These are phyloP conservation scores for Gyrodon lividus DNA, from an alignment of 768 basidiomycete species.

Conservation along the genomic window DNA sequence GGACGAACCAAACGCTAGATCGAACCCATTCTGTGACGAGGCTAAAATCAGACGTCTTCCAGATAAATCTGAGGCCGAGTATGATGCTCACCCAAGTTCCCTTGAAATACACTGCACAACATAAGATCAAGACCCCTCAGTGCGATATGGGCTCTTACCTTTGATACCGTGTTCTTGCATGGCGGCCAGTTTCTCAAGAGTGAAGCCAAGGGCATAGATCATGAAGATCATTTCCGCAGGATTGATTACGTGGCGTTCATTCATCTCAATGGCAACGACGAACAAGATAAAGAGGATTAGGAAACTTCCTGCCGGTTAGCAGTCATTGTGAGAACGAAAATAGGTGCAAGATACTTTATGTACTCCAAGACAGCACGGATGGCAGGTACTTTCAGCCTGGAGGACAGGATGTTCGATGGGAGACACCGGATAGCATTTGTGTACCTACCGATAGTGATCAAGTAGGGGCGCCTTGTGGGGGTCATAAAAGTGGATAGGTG, in stretches of 20 bases:
- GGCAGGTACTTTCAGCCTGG: slow-evolving; percentile 87
- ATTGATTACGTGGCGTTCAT: slow-evolving; percentile 61
- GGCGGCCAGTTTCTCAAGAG: slow-evolving; percentile 88
- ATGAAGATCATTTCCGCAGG: slow-evolving; percentile 72
- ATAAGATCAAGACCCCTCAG: slow-evolving; percentile 4
- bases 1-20: slow-evolving; percentile 77
- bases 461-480: slow-evolving; percentile 91
- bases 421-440: neutral
- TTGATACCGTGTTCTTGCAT: slow-evolving; percentile 95
- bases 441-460: slow-evolving; percentile 84
- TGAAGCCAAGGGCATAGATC: slow-evolving; percentile 76
- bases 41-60: slow-evolving; percentile 15
- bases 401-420: neutral
- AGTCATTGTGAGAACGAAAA: neutral
- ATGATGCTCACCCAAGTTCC: slow-evolving; percentile 69
- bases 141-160: slow-evolving; percentile 43
- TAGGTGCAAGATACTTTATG: slow-evolving; percentile 52
- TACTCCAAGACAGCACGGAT: slow-evolving; percentile 91
- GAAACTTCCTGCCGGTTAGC: slow-evolving; percentile 46
- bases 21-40: slow-evolving; percentile 77
- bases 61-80: slow-evolving; percentile 7
- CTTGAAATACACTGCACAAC: slow-evolving; percentile 67
- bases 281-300: slow-evolving; percentile 77
- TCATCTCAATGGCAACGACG: slow-evolving; percentile 75
- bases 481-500: slow-evolving; percentile 91